Base-by-base conservation (phyloP, 768 basidiomycete species). In the Phlebiopsis gigantea region DNA sequence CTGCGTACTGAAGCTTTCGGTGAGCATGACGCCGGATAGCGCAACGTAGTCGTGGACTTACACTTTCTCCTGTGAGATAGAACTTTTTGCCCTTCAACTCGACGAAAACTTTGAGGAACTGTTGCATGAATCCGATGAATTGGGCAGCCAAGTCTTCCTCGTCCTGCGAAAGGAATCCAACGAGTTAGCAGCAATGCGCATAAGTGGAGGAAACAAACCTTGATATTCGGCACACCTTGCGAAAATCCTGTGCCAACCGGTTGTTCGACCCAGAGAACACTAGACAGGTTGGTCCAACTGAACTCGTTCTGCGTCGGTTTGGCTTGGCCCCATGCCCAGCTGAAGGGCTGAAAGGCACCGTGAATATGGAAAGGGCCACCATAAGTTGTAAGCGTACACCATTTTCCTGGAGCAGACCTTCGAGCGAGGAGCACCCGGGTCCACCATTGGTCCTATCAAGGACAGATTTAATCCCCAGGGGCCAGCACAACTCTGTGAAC, bases 251-350 rank as follows among this genome's bases (percentile, higher is more conserved):
- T 90, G 4, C 88, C 88, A 28, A 90, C 83, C 2, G 88, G 88
- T 61, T 90, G 89, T 60, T 91, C 89, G 10, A 90, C 80, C 75
- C 79, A 91, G 17, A 90, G 71, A 6, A 89, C 69, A 54, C 84
- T 88, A 1, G 87, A 87, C 7, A 90, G 74, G 63, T 90, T 90
- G 0, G 88, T 90, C 88, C 88, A 90, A 67, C 86, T 87, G 62
- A 77, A 78, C 61, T 84, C 76, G 53, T 89, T 90, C 5, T 67
- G 73, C 0, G 78, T 85, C 2, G 87, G 82, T 54, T 76, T 76
- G 1, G 85, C 87, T 62, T 80, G 79, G 1, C 88, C 88, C 44
- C 62, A 73, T 5, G 77, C 68, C 87, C 87, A 89, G 43, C 73
- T 76, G 68, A 90, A 75, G 1, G 88, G 88, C 87, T 88, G 61